Percentiles rank a stretch among this genome's conserved stretches.
Evolutionary conservation across 495 filamentous ascomycete genomes (phyloP).

Genomic region (Daldinia vernicosa): DNA sequence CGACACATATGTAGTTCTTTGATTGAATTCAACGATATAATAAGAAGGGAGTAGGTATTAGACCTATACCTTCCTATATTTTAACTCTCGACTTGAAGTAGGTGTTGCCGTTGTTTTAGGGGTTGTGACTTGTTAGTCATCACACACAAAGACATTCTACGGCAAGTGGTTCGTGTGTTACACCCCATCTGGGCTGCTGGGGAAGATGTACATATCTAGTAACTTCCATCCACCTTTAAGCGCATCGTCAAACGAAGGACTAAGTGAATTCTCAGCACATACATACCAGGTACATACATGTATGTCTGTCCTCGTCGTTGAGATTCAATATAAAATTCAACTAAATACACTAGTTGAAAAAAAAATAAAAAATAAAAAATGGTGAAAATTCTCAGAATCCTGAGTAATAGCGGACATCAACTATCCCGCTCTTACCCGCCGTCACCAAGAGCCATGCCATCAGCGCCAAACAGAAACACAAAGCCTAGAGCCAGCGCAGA

Average conservation of each 20-base stretch:
- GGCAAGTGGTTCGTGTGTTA: not conserved
- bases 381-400: slow-evolving; percentile 33
- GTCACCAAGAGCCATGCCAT: slow-evolving; percentile 35
- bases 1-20: not conserved
- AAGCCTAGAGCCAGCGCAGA: slow-evolving; percentile 8
- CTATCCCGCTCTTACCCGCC: slow-evolving; percentile 14
- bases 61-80: not conserved
- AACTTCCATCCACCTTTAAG: slow-evolving; percentile 24
- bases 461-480: slow-evolving; percentile 18
- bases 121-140: not conserved
- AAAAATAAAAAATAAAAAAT: not conserved
- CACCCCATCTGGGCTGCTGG: slow-evolving; percentile 1
- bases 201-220: slow-evolving; percentile 30
- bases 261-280: not conserved
- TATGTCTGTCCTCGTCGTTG: not conserved
- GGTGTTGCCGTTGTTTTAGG: not conserved
- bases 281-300: not conserved
- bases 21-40: not conserved
- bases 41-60: not conserved
- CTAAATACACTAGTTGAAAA: not conserved
- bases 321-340: not conserved
- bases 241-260: not conserved
- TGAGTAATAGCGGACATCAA: slow-evolving; percentile 15
- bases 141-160: not conserved
- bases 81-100: not conserved